Percentiles rank a stretch among this genome's conserved stretches.
These are phyloP conservation scores for Schizosaccharomyces osmophilus DNA, from an alignment of 805 yeast species.

Conservation along the genomic window DNA sequence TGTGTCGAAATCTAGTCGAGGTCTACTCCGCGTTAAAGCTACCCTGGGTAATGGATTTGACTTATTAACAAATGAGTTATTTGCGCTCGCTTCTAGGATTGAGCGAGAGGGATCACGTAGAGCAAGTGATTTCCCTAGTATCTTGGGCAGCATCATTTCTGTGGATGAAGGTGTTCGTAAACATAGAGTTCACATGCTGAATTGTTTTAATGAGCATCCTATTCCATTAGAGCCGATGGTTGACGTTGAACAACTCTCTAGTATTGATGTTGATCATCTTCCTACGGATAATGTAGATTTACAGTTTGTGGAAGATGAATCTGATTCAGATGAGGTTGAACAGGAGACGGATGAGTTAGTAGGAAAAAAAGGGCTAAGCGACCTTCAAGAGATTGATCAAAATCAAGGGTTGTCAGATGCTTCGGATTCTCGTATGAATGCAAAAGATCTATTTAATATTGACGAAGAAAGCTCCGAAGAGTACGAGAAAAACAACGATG, in stretches of 20 bases:
- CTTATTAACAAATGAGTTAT: constrained; percentile 23
- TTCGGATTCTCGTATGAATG: not conserved
- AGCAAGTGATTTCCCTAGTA: not conserved
- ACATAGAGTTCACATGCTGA: not conserved
- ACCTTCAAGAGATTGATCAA: not conserved
- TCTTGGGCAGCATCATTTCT: not conserved
- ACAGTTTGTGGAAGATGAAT: not conserved
- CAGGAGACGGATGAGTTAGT: not conserved
- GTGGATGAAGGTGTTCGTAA: not conserved
- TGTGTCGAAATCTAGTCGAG: constrained; percentile 31
- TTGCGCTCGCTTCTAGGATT: not conserved
- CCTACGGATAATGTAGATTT: not conserved
- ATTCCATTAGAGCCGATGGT: not conserved
- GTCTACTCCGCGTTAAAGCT: constrained; percentile 54
- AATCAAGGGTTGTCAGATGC: not conserved
- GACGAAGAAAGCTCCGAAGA: not conserved
- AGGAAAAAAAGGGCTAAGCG: not conserved
- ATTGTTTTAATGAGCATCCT: not conserved
- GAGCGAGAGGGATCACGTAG: not conserved
- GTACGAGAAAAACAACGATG: too few species aligned
- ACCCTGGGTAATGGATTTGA: constrained; percentile 80
- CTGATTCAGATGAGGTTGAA: not conserved
- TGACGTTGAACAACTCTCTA: not conserved
- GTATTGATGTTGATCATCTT: not conserved
- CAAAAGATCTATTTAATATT: not conserved